A percentile compares a stretch with the other conserved stretches of the same genome.
These are phyloP conservation scores for Aegilops umbellulata DNA, from an alignment of 176 grass and related monocot genomes.

Conservation along the genomic window DNA sequence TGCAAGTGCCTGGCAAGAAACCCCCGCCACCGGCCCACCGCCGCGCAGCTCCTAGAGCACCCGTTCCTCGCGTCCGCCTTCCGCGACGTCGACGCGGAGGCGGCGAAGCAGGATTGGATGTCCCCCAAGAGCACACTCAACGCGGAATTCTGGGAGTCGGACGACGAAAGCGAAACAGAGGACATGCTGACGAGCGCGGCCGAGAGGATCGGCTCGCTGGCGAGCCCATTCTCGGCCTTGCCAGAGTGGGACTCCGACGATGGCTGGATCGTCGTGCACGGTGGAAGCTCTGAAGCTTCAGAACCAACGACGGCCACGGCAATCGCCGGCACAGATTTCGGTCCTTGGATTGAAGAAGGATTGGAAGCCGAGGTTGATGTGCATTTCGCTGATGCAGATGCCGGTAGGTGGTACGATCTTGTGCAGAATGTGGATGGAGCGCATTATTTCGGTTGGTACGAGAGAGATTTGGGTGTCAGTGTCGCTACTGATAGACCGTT, in stretches of 20 bases:
- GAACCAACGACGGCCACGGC: background rate
- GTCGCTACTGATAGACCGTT: background rate
- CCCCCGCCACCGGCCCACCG: conserved; percentile 30
- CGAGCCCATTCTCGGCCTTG: background rate
- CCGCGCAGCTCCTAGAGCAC: conserved; percentile 46
- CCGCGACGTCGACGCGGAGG: conserved; percentile 35
- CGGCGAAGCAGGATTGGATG: conserved; percentile 31
- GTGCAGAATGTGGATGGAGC: background rate
- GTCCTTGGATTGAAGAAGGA: background rate
- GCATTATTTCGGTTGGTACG: background rate
- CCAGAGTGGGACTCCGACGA: conserved; percentile 33
- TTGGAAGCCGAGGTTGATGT: background rate
- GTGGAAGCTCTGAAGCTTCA: background rate
- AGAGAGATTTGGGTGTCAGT: background rate
- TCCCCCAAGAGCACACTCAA: conserved; percentile 64
- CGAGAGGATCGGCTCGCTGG: conserved; percentile 22
- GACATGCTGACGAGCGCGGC: background rate
- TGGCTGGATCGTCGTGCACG: conserved; percentile 16
- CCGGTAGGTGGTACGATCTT: background rate
- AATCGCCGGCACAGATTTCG: background rate
- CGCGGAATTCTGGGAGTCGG: conserved; percentile 47
- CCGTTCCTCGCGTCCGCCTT: conserved; percentile 39
- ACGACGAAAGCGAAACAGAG: conserved; percentile 15
- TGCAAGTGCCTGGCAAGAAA: conserved; percentile 46
- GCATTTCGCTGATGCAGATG: background rate